Conservation (phyloP, 2,329 filamentous ascomycete genomes). For the Hymenoscyphus repandus region DNA sequence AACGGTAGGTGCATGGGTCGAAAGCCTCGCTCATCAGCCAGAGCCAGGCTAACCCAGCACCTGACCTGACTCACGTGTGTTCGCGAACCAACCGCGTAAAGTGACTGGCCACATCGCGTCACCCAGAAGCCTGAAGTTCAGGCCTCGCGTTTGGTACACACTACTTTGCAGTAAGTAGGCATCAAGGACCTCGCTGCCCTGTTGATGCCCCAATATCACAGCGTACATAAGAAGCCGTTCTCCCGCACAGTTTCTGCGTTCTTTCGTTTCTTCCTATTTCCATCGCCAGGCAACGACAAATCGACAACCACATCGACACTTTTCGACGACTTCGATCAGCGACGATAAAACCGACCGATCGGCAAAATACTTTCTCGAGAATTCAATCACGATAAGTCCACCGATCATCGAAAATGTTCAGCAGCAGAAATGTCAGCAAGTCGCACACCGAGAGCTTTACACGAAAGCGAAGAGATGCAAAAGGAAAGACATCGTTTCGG, state of each 20-base stretch:
- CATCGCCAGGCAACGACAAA: slow-evolving; percentile 3
- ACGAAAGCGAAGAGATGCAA: slow-evolving; percentile 22
- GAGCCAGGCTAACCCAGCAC: slow-evolving; percentile 3
- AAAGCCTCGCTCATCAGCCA: neutral
- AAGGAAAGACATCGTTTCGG: slow-evolving; percentile 29
- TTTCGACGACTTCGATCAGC: slow-evolving; percentile 5
- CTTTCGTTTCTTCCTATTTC: slow-evolving; percentile 7
- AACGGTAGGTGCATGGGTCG: slow-evolving; percentile 8
- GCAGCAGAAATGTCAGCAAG: slow-evolving; percentile 23
- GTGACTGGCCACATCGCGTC: slow-evolving; percentile 15
- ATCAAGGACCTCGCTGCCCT: slow-evolving; percentile 6
- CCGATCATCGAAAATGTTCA: slow-evolving; percentile 23
- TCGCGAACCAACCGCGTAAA: slow-evolving; percentile 11
- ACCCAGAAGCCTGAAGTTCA: slow-evolving; percentile 10
- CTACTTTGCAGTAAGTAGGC: slow-evolving; percentile 10
- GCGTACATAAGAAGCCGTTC: slow-evolving; percentile 14
- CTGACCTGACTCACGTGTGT: slow-evolving; percentile 19
- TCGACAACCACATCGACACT: slow-evolving; percentile 8
- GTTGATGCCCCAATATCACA: slow-evolving; percentile 1
- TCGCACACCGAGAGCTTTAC: slow-evolving; percentile 32
- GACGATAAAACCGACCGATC: slow-evolving; percentile 3
- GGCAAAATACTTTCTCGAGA: slow-evolving; percentile 4
- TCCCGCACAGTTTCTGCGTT: slow-evolving; percentile 1
- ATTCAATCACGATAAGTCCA: neutral
- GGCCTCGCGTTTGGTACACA: slow-evolving; percentile 8